phyloP scores from a whole-genome alignment of 2,329 filamentous ascomycete genomes.

The Juglanconis oblonga region DNA sequence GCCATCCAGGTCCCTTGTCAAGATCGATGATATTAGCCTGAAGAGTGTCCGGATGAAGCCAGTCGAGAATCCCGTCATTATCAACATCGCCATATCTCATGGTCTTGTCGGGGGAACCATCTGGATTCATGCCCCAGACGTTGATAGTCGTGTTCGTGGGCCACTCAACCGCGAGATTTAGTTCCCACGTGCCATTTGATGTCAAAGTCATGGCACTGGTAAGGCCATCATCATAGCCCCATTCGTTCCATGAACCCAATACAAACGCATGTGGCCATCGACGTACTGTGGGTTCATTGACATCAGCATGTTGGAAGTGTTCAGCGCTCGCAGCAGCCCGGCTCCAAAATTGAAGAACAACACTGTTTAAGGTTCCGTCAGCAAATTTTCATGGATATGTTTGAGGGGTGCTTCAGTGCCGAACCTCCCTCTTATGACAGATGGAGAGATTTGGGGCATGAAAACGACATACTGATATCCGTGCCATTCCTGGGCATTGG shows the following conservation, averaged over 20 bases:
- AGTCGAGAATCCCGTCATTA: conserved; percentile 57
- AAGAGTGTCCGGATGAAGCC: conserved; percentile 56
- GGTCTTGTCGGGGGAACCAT: conserved; percentile 59
- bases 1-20: conserved; percentile 48
- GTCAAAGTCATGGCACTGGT: conserved; percentile 48
- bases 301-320: conserved; percentile 59
- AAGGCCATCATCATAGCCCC: conserved; percentile 60
- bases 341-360: conserved; percentile 63
- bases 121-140: conserved; percentile 64
- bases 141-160: conserved; percentile 61
- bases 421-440: too few relatives aligned
- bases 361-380: conserved; percentile 41
- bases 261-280: conserved; percentile 62
- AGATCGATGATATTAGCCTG: conserved; percentile 54
- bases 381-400: neutral
- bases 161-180: conserved; percentile 62
- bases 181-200: conserved; percentile 50
- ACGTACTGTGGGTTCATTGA: conserved; percentile 29
- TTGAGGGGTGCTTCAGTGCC: too few relatives aligned
- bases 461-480: conserved; percentile 2
- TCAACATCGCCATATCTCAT: conserved; percentile 61
- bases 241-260: conserved; percentile 62
- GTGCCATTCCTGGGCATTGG: conserved; percentile 5
- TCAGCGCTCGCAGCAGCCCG: conserved; percentile 55
- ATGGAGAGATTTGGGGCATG: too few relatives aligned